phyloP scores from a whole-genome alignment of 2,329 filamentous ascomycete genomes.

The Verticillium albo-atrum region DNA sequence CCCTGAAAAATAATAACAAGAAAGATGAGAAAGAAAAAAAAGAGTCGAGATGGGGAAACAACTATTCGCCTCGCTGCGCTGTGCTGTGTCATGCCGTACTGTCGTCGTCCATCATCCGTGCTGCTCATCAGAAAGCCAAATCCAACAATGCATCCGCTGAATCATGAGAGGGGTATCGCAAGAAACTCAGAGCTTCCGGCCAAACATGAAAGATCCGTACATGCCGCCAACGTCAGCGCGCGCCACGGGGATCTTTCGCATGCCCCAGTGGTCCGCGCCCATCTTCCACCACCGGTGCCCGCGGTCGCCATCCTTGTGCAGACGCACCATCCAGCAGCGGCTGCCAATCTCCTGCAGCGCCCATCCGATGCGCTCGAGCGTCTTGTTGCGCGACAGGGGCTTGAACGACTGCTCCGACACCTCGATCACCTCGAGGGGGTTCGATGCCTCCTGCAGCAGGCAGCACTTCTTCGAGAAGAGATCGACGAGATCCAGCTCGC shows the following conservation, averaged over 20 bases:
- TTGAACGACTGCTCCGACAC: constrained; percentile 64
- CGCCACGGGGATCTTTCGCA: constrained; percentile 88
- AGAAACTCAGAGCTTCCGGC: constrained; percentile 46
- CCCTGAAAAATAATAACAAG: neutral
- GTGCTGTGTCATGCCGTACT: neutral
- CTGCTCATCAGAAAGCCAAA: neutral
- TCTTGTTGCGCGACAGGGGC: constrained; percentile 58
- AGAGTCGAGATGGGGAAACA: neutral
- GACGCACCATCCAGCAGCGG: constrained; percentile 63
- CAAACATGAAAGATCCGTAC: constrained; percentile 72
- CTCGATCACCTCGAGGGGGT: constrained; percentile 73
- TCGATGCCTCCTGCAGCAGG: constrained; percentile 55
- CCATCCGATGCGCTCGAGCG: constrained; percentile 63
- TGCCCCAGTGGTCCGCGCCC: constrained; percentile 80
- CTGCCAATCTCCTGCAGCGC: constrained; percentile 63
- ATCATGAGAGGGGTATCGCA: neutral
- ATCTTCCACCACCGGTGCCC: constrained; percentile 71
- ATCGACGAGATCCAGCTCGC: constrained; percentile 55
- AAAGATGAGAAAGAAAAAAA: neutral
- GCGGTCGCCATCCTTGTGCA: constrained; percentile 47
- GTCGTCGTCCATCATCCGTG: neutral
- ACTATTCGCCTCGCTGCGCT: neutral
- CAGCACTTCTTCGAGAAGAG: constrained; percentile 42
- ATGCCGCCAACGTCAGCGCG: constrained; percentile 90
- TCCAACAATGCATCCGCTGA: neutral